Conservation (phyloP, 768 basidiomycete species). For the Phaeotremella fagi region DNA sequence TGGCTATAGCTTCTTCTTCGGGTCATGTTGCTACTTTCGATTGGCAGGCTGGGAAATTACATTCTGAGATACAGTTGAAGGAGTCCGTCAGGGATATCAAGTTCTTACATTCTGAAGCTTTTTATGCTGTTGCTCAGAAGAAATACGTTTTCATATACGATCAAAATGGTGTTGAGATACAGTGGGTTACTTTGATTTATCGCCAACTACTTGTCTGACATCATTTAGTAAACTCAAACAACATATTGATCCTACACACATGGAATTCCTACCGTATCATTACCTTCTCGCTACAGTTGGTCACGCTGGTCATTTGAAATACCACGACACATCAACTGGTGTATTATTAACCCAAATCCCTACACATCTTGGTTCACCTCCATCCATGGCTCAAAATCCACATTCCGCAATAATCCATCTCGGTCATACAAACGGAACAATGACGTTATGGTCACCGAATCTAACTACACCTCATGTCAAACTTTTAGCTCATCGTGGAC, state of each 20-base stretch:
- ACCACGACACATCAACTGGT: conserved; percentile 95
- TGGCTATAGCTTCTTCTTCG: conserved; percentile 73
- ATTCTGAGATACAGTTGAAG: conserved; percentile 74
- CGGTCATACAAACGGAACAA: conserved; percentile 84
- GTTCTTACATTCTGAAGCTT: conserved; percentile 90
- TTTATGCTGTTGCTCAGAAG: conserved; percentile 92
- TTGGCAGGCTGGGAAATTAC: conserved; percentile 79
- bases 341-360: conserved; percentile 77
- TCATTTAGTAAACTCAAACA: conserved; percentile 47
- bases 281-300: conserved; percentile 85
- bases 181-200: conserved; percentile 52
- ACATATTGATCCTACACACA: conserved; percentile 73
- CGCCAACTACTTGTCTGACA: background rate
- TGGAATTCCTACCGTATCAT: conserved; percentile 93
- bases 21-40: conserved; percentile 93
- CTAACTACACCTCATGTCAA: conserved; percentile 86
- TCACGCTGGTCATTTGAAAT: conserved; percentile 85
- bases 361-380: conserved; percentile 80
- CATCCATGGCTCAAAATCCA: conserved; percentile 78
- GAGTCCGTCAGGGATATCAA: conserved; percentile 92
- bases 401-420: conserved; percentile 93
- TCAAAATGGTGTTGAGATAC: conserved; percentile 84
- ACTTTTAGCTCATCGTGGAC: conserved; percentile 83
- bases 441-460: conserved; percentile 97
- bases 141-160: conserved; percentile 97